Evolutionary conservation across 2,329 filamentous ascomycete species (phyloP).

Genomic region (Pseudogymnoascus sp.): DNA sequence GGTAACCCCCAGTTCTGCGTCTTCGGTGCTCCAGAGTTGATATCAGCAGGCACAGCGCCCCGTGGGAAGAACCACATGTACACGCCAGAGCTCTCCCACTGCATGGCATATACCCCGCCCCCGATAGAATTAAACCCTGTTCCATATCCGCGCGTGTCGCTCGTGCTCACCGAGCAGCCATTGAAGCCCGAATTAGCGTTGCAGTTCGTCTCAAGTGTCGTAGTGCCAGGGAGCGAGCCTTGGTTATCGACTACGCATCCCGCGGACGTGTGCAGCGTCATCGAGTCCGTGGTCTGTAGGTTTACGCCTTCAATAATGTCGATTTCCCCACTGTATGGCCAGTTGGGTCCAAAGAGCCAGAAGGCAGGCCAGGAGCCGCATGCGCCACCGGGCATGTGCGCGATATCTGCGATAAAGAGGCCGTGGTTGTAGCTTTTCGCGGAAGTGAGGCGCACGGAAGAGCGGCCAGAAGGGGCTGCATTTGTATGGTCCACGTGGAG

Average conservation of each 20-base stretch:
- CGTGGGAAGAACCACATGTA: conserved; percentile 71
- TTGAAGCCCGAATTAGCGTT: conserved; percentile 39
- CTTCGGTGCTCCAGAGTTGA: conserved; percentile 46
- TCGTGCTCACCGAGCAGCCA: conserved; percentile 28
- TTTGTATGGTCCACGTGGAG: conserved; percentile 61
- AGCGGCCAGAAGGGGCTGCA: conserved; percentile 41
- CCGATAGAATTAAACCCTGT: conserved; percentile 56
- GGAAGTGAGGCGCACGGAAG: conserved; percentile 59
- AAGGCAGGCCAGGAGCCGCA: conserved; percentile 70
- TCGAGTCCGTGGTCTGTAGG: conserved; percentile 46
- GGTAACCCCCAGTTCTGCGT: conserved; percentile 62
- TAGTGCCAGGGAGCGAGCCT: conserved; percentile 34
- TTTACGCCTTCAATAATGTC: conserved; percentile 67
- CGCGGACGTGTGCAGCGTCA: conserved; percentile 52
- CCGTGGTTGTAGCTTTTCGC: conserved; percentile 55
- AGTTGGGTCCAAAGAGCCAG: conserved; percentile 46
- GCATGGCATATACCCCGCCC: conserved; percentile 62
- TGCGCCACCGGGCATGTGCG: conserved; percentile 62
- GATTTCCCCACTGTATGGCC: conserved; percentile 57
- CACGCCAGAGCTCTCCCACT: conserved; percentile 62
- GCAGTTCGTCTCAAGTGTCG: conserved; percentile 33
- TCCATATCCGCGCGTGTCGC: conserved; percentile 44
- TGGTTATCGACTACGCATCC: conserved; percentile 36
- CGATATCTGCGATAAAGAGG: conserved; percentile 62
- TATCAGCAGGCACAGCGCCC: conserved; percentile 55